Evolutionary conservation across 2,329 filamentous ascomycete species (phyloP), one percentile per base, ranked within the genome.

Genomic region (Tetracladium maxilliforme): DNA sequence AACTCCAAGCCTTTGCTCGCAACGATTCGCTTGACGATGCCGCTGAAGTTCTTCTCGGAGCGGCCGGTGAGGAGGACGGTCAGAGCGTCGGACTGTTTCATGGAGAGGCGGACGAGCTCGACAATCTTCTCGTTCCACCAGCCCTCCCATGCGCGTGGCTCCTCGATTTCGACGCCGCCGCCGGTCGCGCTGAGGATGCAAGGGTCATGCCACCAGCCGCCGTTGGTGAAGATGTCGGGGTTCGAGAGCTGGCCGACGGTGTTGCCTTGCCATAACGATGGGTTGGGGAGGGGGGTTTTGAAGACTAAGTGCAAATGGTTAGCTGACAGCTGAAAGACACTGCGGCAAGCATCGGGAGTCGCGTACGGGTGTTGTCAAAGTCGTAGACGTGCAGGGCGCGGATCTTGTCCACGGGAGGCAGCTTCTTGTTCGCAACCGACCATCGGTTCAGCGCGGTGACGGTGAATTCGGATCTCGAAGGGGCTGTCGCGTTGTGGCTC

Each of bases 111-210:
- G 20, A 92, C 83, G 16, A 95, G 66, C 39, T 84, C 69, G 27
- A 71, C 74, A 30, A 98, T 75, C 39, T 78, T 72, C 45, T 95
- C 87, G 43, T 95, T 95, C 90, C 90, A 98, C 79, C 82, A 94
- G 18, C 84, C 84, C 29, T 79, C 59, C 87, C 87, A 98, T 7
- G 69, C 86, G 14, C 73, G 71, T 21, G 66, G 58, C 48, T 95
- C 86, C 51, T 95, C 90, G 29, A 68, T 69, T 25, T 82, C 81
- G 6, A 76, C 47, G 10, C 90, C 90, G 29, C 83, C 67, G 26
- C 90, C 90, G 2, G 84, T 93, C 3, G 86, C 75, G 8, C 77
- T 71, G 14, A 98, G 70, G 33, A 98, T 86, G 34, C 70, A 71
- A 21, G 71, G 68, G 44, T 95, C 86, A 51, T 98, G 90, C 90